These are phyloP conservation scores for Tricholoma hemisulphureum DNA, from an alignment of 768 basidiomycete species.

Conservation along the genomic window DNA sequence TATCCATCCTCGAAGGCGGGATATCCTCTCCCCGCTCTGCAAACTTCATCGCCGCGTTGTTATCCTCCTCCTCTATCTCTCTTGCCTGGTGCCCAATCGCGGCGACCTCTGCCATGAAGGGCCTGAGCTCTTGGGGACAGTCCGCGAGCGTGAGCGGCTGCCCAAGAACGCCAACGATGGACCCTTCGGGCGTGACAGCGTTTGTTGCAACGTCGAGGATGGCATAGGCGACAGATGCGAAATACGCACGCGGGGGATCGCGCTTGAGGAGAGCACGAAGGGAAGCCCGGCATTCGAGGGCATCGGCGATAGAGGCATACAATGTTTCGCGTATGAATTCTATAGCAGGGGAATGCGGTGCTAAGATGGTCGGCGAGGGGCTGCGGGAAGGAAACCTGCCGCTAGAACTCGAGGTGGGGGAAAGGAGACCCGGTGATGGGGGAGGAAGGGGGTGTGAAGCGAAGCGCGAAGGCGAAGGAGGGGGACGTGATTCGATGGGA, in stretches of 20 bases:
- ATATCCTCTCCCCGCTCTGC: constrained; percentile 36
- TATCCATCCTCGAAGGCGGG: constrained; percentile 51
- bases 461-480: constrained; percentile 13
- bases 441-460: constrained; percentile 21
- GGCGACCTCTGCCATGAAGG: constrained; percentile 68
- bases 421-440: constrained; percentile 26
- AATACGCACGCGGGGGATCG: constrained; percentile 77
- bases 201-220: constrained; percentile 65
- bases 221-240: constrained; percentile 69
- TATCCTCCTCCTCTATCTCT: constrained; percentile 55
- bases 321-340: constrained; percentile 84
- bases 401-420: constrained; percentile 20
- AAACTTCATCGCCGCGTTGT: constrained; percentile 45
- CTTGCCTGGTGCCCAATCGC: constrained; percentile 51
- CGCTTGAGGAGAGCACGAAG: constrained; percentile 54
- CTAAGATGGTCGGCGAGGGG: constrained; percentile 40
- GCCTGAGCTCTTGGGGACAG: constrained; percentile 61
- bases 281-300: constrained; percentile 52
- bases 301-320: constrained; percentile 77
- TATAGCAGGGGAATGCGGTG: constrained; percentile 59
- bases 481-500: constrained; percentile 9
- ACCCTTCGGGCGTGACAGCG: constrained; percentile 47
- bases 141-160: constrained; percentile 52
- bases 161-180: constrained; percentile 59
- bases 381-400: constrained; percentile 24